Percentiles rank a stretch among this genome's conserved stretches.
Conservation (phyloP, 2,329 filamentous ascomycete species). For the Ophiobolus disseminans region DNA sequence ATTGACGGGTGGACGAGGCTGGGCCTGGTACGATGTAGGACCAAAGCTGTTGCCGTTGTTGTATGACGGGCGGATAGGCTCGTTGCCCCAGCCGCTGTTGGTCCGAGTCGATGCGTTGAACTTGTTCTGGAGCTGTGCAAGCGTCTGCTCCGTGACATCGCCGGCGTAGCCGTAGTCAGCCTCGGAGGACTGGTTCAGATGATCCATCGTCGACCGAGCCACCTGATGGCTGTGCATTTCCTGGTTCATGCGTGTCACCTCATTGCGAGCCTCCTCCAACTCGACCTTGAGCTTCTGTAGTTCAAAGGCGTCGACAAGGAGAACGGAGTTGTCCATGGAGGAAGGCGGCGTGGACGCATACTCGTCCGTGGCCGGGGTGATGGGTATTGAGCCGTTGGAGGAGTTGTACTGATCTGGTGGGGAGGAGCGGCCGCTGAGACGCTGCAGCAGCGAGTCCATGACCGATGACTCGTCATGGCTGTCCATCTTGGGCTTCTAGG, state of each 20-base stretch:
- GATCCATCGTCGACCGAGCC: conserved; percentile 65
- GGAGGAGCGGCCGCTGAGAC: conserved; percentile 66
- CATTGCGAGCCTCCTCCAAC: conserved; percentile 72
- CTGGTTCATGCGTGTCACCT: conserved; percentile 74
- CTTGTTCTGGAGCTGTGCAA: conserved; percentile 57
- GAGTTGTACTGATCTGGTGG: conserved; percentile 63
- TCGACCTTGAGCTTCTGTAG: conserved; percentile 73
- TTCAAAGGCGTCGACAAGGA: conserved; percentile 61
- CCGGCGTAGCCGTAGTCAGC: conserved; percentile 55
- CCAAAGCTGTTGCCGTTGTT: conserved; percentile 33
- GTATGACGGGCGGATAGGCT: conserved; percentile 32
- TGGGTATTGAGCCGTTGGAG: conserved; percentile 66
- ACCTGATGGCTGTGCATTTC: conserved; percentile 72
- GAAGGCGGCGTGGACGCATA: conserved; percentile 49
- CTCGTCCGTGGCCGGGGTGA: conserved; percentile 67
- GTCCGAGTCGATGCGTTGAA: conserved; percentile 58
- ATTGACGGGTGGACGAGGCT: conserved; percentile 25
- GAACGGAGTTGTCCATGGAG: conserved; percentile 30
- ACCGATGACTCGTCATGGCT: conserved; percentile 33
- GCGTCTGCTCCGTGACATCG: conserved; percentile 60
- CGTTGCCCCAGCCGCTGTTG: conserved; percentile 44
- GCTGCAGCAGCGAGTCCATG: conserved; percentile 72
- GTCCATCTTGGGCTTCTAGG: conserved; percentile 55
- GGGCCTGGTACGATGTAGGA: conserved; percentile 25
- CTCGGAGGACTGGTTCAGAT: conserved; percentile 61